Base-by-base conservation (phyloP, 345 rosid genomes). In the Corchorus olitorius region DNA sequence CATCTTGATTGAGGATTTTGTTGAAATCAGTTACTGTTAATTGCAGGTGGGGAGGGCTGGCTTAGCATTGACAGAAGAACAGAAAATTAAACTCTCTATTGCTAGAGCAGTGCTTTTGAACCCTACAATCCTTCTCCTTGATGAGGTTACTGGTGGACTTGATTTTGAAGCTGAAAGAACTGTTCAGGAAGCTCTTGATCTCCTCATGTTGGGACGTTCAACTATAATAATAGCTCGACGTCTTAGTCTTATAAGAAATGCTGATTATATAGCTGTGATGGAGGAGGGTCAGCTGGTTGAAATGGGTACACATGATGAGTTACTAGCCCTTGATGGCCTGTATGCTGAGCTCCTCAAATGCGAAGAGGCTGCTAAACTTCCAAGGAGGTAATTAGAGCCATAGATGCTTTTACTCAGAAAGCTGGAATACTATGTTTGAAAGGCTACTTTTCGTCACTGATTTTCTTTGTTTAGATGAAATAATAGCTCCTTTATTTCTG, bases 221-320 rank as follows among this genome's bases (percentile, higher is more conserved):
- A 96, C 99, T 74, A 93, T 94, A 81, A 94, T 94, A 76, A 94
- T 94, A 64, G 98, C 98, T 78, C 89, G 98, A 45, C 90, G 95
- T 54, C 91, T 93, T 79, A 90, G 98, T 84, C 93, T 94, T 70
- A 93, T 94, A 71, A 91, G 85, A 83, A 93, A 94, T 89, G 95
- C 94, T 84, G 97, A 94, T 87, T 94, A 94, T 77, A 94, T 94
- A 72, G 95, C 98, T 46, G 98, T 93, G 76, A 93, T 94, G 98
- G 98, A 94, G 84, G 98, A 94, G 81, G 98, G 98, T 12, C 98
- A 86, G 83, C 98, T 94, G 59, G 91, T 94, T 84, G 98, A 94
- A 86, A 93, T 94, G 93, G 98, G 98, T 60, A 94, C 98, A 50
- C 98, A 94, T 79, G 98, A 94, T 73, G 98, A 94, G 83, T 75